Percentiles rank a stretch among this genome's conserved stretches.
These are phyloP conservation scores for Stevia rebaudiana DNA, from an alignment of 140 eudicot species.

Conservation along the genomic window DNA sequence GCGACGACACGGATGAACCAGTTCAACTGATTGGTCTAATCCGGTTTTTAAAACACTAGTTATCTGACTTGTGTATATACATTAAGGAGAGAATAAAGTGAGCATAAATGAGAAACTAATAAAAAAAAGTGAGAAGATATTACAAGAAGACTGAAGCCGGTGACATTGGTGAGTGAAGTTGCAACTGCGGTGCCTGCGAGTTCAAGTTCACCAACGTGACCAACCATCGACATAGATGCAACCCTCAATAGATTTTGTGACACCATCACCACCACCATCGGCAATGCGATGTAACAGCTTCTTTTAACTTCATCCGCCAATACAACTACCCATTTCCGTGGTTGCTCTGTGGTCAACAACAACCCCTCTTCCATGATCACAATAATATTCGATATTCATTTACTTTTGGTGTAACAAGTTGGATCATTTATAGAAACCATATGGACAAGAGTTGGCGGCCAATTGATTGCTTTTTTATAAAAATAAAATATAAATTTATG, in stretches of 20 bases:
- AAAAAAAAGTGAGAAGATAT: neutral
- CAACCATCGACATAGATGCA: conserved; percentile 56
- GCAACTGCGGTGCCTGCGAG: conserved; percentile 50
- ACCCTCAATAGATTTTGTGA: conserved; percentile 41
- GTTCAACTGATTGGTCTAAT: too few species aligned
- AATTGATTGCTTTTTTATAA: neutral
- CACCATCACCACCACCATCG: conserved; percentile 47
- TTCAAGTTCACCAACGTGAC: conserved; percentile 50
- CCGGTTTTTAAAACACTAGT: too few species aligned
- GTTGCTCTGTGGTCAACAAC: neutral
- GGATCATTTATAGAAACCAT: too few species aligned
- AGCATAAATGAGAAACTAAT: too few species aligned
- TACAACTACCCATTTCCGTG: conserved; percentile 23
- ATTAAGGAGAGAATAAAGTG: too few species aligned
- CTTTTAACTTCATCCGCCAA: conserved; percentile 38
- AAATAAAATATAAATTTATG: neutral
- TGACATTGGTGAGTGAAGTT: conserved; percentile 49
- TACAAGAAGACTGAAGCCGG: conserved; percentile 66
- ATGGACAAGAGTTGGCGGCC: neutral
- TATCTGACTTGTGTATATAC: too few species aligned
- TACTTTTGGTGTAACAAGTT: neutral
- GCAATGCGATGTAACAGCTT: conserved; percentile 39
- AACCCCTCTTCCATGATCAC: conserved; percentile 24
- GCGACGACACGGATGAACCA: too few species aligned
- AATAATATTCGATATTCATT: neutral